Conservation (phyloP, 164 flowering plant genomes). For the Tetrastigma voinierianum region DNA sequence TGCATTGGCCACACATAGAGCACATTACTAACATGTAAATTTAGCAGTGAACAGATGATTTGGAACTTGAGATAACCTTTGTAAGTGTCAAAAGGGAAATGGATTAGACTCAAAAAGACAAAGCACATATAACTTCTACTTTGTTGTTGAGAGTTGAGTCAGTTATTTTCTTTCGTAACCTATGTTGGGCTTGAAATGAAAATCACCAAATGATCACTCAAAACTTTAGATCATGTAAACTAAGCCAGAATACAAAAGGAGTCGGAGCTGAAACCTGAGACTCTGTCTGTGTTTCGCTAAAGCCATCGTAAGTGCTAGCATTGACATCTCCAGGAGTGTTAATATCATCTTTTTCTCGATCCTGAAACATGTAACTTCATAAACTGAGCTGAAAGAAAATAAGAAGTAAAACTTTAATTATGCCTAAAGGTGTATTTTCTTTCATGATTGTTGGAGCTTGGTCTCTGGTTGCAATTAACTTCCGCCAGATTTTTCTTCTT, state of each 20-base stretch:
- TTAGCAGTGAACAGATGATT: no score
- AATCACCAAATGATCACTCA: no score
- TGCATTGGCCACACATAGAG: conserved; percentile 35
- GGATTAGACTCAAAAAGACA: neutral
- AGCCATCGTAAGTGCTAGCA: conserved; percentile 52
- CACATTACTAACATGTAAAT: neutral
- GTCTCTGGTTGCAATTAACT: no score
- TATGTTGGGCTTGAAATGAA: no score
- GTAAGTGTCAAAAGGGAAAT: neutral
- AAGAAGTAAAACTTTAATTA: neutral
- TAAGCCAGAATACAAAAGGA: neutral
- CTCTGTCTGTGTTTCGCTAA: conserved; percentile 95
- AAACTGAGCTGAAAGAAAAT: neutral
- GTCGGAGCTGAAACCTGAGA: conserved; percentile 67
- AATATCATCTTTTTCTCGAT: conserved; percentile 39
- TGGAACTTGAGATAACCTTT: neutral
- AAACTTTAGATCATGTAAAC: neutral
- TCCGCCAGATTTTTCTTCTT: no score
- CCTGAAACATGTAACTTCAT: conserved; percentile 32
- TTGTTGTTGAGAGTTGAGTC: no score
- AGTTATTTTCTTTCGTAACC: no score
- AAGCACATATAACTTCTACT: neutral
- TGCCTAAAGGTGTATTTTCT: no score
- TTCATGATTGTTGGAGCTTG: no score
- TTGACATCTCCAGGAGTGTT: conserved; percentile 34